A percentile compares a stretch with the other conserved stretches of the same genome.
These are phyloP conservation scores for Suhomyces kunorum DNA, from an alignment of 1,139 yeast genomes.

Conservation along the genomic window DNA sequence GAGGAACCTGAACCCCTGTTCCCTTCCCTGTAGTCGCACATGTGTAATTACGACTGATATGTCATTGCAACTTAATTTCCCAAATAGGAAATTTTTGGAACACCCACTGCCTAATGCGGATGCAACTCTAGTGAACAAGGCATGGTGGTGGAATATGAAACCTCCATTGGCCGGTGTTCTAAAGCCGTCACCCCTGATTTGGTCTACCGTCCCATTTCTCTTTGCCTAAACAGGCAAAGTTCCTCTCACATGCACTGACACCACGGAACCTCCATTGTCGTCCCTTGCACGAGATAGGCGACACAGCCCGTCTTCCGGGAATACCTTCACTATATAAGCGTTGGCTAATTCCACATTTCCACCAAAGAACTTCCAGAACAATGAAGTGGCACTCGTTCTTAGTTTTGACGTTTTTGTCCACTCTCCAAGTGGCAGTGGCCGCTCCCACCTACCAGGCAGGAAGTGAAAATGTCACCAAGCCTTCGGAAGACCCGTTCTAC, in stretches of 20 bases:
- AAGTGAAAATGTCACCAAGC: conserved; percentile 2
- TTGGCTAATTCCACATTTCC: neutral
- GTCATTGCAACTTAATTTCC: neutral
- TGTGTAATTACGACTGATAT: too few relatives aligned
- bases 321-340: neutral
- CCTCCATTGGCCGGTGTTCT: too few relatives aligned
- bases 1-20: too few relatives aligned
- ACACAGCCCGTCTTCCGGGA: neutral
- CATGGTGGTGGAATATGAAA: too few relatives aligned
- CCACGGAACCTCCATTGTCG: too few relatives aligned
- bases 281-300: too few relatives aligned
- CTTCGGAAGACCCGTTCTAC: conserved; percentile 30
- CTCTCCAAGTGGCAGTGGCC: conserved; percentile 1
- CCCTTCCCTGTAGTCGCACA: neutral
- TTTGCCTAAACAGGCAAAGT: neutral
- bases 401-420: neutral
- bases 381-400: conserved; percentile 4
- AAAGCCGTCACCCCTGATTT: too few relatives aligned
- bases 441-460: neutral
- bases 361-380: neutral
- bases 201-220: neutral
- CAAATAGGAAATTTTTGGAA: conserved; percentile 1
- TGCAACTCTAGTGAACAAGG: too few relatives aligned
- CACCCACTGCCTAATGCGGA: neutral
- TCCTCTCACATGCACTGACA: neutral